Base-by-base conservation (phyloP, 192 early-diverging fungal genomes). In the Oehlia diaphana region DNA sequence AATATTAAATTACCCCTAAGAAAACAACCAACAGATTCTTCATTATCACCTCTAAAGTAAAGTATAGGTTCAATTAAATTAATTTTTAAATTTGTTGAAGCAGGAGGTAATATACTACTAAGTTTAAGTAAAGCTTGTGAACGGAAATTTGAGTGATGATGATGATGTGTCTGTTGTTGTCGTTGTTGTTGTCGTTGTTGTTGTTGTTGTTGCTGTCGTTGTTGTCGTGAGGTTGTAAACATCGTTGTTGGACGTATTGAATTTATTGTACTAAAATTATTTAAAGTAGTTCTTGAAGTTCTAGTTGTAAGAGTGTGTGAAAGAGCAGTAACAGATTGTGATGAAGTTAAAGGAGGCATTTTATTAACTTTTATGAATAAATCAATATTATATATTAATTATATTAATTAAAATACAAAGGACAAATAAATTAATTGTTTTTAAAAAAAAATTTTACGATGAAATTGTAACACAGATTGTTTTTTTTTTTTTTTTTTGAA, bases 21-120 rank as follows among this genome's bases (percentile, higher is more conserved):
- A 28, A 72, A 49, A 72, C 44, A 50, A 28, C 71, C 71, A 16
- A 72, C 71, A 28, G 71, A n/a, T 50, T 72, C 71, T 50, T 72
- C 47, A 72, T 47, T 10, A 49, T 50, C 21, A 4, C 47, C 67
- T 69, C 67, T 47, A 72, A 72, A 72, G 16, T 49, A 72, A 49
- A 72, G 23, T 14, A 53, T 12, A 21, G 71, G 71, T 72, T 72
- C 71, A 31, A 72, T 37, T 26, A 72, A 50, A 16, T 72, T 72
- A 16, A 72, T 50, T 50, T 72, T 23, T 72, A 72, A 72, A n/a
- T n/a, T 14, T 9, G 68, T n/a, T 19, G 50, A 58, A 19, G 50
- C 5, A 3, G 16, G 50, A 1, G 50, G 50, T 58, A 58, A 4
- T 58, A 58, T 16, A 19, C 13, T 58, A 58, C 13, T 19, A 53